Evolutionary conservation across 495 filamentous ascomycete genomes (phyloP).

Genomic region (Neurospora sp.): DNA sequence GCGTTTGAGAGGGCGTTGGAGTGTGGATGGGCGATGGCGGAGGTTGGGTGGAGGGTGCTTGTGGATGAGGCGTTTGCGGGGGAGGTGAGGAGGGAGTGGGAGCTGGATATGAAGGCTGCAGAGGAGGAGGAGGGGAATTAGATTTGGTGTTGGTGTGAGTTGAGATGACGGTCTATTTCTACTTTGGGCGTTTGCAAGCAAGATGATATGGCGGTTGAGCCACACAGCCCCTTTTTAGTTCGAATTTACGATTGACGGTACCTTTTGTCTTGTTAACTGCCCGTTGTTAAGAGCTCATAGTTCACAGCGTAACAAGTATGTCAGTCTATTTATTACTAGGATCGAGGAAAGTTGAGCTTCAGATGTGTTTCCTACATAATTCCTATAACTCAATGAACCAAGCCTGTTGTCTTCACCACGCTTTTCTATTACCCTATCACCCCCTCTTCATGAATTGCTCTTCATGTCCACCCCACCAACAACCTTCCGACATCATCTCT

Average conservation of each 20-base stretch:
- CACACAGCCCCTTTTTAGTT: not conserved
- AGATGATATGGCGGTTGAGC: not conserved
- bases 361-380: too few relatives aligned
- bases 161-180: not conserved
- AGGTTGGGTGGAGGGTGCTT: constrained; percentile 39
- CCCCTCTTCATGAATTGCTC: too few relatives aligned
- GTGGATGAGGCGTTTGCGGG: constrained; percentile 36
- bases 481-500: not conserved
- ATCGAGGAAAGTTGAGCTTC: not conserved
- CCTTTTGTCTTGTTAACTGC: not conserved
- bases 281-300: not conserved
- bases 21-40: constrained; percentile 48
- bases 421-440: too few relatives aligned
- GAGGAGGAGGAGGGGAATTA: constrained; percentile 12
- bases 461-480: not conserved
- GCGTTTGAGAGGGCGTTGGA: constrained; percentile 33
- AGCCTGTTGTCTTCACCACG: too few relatives aligned
- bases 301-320: not conserved
- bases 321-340: not conserved
- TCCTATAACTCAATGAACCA: too few relatives aligned
- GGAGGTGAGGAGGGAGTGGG: constrained; percentile 30
- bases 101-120: constrained; percentile 22
- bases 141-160: not conserved
- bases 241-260: not conserved
- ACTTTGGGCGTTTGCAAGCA: not conserved